Percentiles rank a stretch among this genome's conserved stretches.
phyloP scores from a whole-genome alignment of 305 asterid genomes.

The Solanum hybrid region DNA sequence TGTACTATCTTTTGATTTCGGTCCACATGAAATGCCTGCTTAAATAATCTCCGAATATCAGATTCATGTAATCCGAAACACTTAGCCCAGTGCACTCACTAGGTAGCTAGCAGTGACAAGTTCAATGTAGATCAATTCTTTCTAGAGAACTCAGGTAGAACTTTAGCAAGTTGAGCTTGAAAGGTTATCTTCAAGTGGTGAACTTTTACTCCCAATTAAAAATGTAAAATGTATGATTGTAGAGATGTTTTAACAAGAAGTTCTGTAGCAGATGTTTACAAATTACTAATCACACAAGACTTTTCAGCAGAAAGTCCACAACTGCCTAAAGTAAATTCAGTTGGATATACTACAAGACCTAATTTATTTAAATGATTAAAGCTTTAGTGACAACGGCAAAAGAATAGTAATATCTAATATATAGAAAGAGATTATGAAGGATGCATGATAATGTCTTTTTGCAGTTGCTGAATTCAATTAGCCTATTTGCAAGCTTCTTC shows the following conservation, averaged over 20 bases:
- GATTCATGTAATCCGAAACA: constrained; percentile 6
- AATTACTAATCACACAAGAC: neutral
- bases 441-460: neutral
- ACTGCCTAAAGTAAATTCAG: neutral
- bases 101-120: neutral
- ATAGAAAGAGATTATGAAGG: neutral
- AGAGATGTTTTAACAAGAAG: neutral
- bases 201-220: neutral
- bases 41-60: neutral
- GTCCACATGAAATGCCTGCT: constrained; percentile 27
- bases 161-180: neutral
- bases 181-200: neutral
- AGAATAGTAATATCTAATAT: neutral
- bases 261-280: neutral
- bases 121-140: neutral
- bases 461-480: neutral
- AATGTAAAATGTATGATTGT: neutral
- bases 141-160: neutral
- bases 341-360: constrained; percentile 1
- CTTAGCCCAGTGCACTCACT: neutral
- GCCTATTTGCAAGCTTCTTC: neutral
- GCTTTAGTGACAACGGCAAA: neutral
- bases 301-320: neutral
- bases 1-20: constrained; percentile 19
- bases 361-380: neutral